Conservation (phyloP, 2,329 filamentous ascomycete species). For the Neurospora sp. region DNA sequence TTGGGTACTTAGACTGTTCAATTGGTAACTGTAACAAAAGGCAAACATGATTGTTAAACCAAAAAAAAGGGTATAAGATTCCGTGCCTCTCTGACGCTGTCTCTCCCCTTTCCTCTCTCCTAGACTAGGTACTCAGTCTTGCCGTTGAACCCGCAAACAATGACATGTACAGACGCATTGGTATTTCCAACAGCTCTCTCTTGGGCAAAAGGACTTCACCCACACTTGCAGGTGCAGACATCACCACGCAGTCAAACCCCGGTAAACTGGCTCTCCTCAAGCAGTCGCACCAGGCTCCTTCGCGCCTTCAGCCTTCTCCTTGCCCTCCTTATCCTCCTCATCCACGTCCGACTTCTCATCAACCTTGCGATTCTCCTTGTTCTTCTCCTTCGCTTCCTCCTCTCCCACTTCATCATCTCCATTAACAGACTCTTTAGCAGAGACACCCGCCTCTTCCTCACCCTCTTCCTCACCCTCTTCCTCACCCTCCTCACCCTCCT, state of each 20-base stretch:
- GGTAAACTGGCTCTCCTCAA: neutral
- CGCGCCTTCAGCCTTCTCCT: neutral
- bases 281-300: neutral
- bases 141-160: neutral
- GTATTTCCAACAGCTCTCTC: neutral
- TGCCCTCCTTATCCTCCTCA: neutral
- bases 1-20: neutral
- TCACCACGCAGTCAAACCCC: neutral
- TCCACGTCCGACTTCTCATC: neutral
- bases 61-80: neutral
- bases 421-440: neutral
- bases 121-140: neutral
- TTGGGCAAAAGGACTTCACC: neutral
- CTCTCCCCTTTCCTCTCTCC: neutral
- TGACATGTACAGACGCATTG: neutral
- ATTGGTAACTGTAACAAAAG: neutral
- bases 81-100: neutral
- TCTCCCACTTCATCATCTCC: neutral
- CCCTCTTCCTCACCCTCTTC: neutral
- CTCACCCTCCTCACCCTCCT: conserved; percentile 2
- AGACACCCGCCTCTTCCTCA: neutral
- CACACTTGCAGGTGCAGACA: neutral
- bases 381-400: neutral
- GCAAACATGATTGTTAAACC: neutral
- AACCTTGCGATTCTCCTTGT: neutral